Evolutionary conservation across 2,329 filamentous ascomycete genomes (phyloP).

Genomic region (Sporothrix pseudoabietina): DNA sequence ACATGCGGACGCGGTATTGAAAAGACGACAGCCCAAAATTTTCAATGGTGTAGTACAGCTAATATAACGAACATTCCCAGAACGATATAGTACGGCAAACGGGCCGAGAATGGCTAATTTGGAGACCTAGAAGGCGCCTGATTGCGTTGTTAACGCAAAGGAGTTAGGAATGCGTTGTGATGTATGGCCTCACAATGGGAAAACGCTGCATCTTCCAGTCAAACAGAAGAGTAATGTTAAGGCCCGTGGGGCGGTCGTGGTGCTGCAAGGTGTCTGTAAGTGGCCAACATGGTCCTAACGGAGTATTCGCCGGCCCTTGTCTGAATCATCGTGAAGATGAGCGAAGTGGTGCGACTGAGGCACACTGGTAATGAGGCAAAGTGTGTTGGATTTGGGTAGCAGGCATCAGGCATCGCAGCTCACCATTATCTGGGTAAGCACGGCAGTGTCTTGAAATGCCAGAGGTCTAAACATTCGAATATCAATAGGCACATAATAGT

Average conservation of each 20-base stretch:
- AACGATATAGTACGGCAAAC: not conserved
- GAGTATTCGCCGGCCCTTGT: not conserved
- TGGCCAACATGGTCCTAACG: not conserved
- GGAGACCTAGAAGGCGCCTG: not conserved
- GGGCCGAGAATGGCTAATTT: not conserved
- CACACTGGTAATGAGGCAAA: not conserved
- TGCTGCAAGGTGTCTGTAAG: not conserved
- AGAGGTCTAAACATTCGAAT: too few relatives aligned
- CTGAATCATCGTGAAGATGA: not conserved
- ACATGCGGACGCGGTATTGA: not conserved
- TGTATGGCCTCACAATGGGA: not conserved
- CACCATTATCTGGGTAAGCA: too few relatives aligned
- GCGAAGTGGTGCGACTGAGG: not conserved
- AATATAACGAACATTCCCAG: not conserved
- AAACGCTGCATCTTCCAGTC: not conserved
- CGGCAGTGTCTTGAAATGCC: too few relatives aligned
- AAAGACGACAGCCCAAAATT: not conserved
- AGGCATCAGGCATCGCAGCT: not conserved
- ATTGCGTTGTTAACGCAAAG: not conserved
- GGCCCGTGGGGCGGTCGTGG: not conserved
- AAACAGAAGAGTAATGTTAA: not conserved
- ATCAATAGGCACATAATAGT: too few relatives aligned
- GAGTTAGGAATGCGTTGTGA: not conserved
- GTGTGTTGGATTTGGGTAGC: too few relatives aligned
- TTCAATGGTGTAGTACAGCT: not conserved